Percentiles rank a stretch among this genome's conserved stretches.
These are phyloP conservation scores for Xerocomellus amylosporus DNA, from an alignment of 768 basidiomycete genomes.

Conservation along the genomic window DNA sequence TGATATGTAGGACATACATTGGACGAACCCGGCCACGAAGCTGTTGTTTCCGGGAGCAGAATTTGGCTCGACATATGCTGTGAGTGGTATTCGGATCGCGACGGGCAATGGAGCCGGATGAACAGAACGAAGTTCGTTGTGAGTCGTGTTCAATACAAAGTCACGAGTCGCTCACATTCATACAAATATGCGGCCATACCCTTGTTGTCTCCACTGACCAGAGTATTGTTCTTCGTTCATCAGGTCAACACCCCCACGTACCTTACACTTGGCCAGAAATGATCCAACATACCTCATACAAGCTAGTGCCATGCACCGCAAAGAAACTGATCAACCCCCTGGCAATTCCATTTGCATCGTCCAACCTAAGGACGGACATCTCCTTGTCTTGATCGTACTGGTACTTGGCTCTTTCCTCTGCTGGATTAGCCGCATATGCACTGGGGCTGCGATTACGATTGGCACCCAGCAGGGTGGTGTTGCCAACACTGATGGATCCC, in stretches of 20 bases:
- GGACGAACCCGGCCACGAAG: slow-evolving; percentile 74
- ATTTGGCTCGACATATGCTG: slow-evolving; percentile 62
- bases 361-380: slow-evolving; percentile 64
- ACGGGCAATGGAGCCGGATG: background rate
- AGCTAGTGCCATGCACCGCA: slow-evolving; percentile 75
- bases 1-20: slow-evolving; percentile 46
- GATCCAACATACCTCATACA: slow-evolving; percentile 55
- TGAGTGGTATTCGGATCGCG: background rate
- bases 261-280: background rate
- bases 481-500: slow-evolving; percentile 62
- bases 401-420: slow-evolving; percentile 63
- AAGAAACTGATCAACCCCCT: slow-evolving; percentile 73
- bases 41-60: slow-evolving; percentile 64
- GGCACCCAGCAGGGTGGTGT: slow-evolving; percentile 63
- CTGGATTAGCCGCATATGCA: slow-evolving; percentile 75
- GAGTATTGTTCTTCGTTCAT: slow-evolving; percentile 63
- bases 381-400: slow-evolving; percentile 73
- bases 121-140: background rate
- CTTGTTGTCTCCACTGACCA: slow-evolving; percentile 82
- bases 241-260: background rate
- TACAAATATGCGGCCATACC: slow-evolving; percentile 83
- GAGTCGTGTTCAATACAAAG: background rate
- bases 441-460: slow-evolving; percentile 75
- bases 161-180: slow-evolving; percentile 48
- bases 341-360: slow-evolving; percentile 54